phyloP scores from a whole-genome alignment of 345 rosid genomes.

The Eucalyptus decipiens region DNA sequence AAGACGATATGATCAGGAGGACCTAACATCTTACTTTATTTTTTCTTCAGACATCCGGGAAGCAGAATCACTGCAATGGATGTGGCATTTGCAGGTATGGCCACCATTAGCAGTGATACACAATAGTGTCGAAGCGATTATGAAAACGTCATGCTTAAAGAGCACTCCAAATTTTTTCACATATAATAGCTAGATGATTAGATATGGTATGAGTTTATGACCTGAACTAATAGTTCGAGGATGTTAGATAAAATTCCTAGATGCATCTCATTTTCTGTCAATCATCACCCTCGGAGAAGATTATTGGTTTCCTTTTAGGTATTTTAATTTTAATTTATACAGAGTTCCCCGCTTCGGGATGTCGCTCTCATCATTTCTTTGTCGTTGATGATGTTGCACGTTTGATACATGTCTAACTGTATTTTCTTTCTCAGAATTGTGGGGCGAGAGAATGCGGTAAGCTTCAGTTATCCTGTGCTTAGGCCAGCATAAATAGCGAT shows the following conservation, averaged over 20 bases:
- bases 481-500: not conserved
- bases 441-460: constrained; percentile 82
- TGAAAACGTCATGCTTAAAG: accelerated
- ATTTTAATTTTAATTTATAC: too few relatives aligned
- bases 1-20: constrained; percentile 17
- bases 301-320: not conserved
- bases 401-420: too few relatives aligned
- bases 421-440: constrained; percentile 45
- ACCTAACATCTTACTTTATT: too few relatives aligned
- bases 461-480: not conserved
- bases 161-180: accelerated
- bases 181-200: not conserved
- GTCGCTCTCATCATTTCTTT: not conserved
- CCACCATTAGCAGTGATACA: not conserved
- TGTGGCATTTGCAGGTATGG: constrained; percentile 89
- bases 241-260: too few relatives aligned
- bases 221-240: not conserved
- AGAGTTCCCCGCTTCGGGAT: not conserved
- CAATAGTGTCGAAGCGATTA: not conserved
- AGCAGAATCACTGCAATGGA: too few relatives aligned
- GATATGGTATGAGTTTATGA: not conserved
- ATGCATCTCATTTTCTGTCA: not conserved
- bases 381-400: not conserved
- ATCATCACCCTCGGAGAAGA: not conserved
- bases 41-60: too few relatives aligned